Evolutionary conservation across 139 green algal genomes (phyloP).

Genomic region (Chlorella vulgaris): DNA sequence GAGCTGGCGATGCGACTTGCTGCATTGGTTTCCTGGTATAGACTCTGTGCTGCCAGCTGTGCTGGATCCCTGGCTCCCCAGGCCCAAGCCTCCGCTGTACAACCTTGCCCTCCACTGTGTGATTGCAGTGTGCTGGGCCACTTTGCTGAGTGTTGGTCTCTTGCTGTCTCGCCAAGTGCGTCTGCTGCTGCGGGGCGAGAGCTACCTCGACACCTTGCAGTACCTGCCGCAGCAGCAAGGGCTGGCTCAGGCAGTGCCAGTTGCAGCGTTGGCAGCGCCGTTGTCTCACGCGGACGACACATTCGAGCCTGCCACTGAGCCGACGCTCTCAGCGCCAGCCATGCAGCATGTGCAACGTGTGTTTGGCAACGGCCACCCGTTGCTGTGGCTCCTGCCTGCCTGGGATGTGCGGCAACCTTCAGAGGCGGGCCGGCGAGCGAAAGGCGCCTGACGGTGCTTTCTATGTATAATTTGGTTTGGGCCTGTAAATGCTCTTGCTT

Average conservation of each 20-base stretch:
- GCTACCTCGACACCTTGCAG: conserved; percentile 2
- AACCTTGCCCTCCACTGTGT: too few species aligned
- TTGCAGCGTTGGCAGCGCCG: background rate
- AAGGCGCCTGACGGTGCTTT: background rate
- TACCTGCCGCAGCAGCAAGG: background rate
- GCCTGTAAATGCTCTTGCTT: too few species aligned
- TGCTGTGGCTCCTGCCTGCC: conserved; percentile 20
- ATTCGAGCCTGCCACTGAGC: background rate
- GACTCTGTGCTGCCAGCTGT: too few species aligned
- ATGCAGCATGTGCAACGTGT: background rate
- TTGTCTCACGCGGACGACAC: background rate
- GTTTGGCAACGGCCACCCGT: conserved; percentile 24
- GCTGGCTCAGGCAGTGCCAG: background rate
- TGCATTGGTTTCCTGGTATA: too few species aligned
- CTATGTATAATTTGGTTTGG: too few species aligned
- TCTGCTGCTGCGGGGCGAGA: conserved; percentile 13
- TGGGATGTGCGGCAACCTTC: too few species aligned
- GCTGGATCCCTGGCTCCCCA: background rate
- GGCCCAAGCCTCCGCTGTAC: too few species aligned
- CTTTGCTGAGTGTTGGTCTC: background rate
- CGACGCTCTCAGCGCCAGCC: background rate
- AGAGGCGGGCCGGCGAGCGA: background rate
- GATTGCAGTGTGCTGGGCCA: background rate
- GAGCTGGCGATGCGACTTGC: background rate
- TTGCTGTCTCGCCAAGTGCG: conserved; percentile 8